phyloP scores from a whole-genome alignment of 257 asterid genomes.

The Penstemon davidsonii region DNA sequence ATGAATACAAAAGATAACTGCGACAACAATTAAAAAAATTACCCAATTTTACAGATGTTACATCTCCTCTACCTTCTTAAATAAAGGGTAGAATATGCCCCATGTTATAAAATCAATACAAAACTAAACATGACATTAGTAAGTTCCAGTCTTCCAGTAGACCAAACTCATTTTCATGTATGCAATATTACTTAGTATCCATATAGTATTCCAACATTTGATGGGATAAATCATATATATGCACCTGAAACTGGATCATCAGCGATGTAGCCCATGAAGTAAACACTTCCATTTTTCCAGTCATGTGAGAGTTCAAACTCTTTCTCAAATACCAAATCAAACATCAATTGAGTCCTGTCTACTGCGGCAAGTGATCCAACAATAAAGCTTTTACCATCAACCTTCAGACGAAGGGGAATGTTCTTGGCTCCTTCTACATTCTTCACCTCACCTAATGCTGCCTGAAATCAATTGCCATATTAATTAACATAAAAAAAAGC shows the following conservation, averaged over 20 bases:
- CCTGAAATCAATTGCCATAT: constrained; percentile 32
- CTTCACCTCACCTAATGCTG: constrained; percentile 67
- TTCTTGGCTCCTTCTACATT: constrained; percentile 42
- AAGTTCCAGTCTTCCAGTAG: neutral
- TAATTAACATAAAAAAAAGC: neutral
- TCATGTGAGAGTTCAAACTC: constrained; percentile 84
- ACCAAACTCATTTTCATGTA: neutral
- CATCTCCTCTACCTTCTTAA: too few species aligned
- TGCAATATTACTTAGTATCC: too few species aligned
- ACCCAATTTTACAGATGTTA: too few species aligned
- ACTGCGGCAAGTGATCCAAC: constrained; percentile 60
- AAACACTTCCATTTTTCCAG: constrained; percentile 62
- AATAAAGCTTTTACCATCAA: constrained; percentile 37
- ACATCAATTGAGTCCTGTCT: constrained; percentile 54
- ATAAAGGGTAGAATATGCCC: too few species aligned
- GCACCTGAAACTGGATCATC: constrained; percentile 39
- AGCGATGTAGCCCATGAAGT: constrained; percentile 55
- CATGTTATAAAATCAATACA: neutral
- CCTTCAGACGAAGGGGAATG: constrained; percentile 47
- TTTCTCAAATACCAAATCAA: constrained; percentile 64
- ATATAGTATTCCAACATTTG: neutral
- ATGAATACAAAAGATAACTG: neutral
- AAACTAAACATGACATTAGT: neutral
- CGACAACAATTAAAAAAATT: too few species aligned
- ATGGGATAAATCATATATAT: neutral